phyloP scores from a whole-genome alignment of 2,329 filamentous ascomycete genomes.

The Sporothrix protearum region DNA sequence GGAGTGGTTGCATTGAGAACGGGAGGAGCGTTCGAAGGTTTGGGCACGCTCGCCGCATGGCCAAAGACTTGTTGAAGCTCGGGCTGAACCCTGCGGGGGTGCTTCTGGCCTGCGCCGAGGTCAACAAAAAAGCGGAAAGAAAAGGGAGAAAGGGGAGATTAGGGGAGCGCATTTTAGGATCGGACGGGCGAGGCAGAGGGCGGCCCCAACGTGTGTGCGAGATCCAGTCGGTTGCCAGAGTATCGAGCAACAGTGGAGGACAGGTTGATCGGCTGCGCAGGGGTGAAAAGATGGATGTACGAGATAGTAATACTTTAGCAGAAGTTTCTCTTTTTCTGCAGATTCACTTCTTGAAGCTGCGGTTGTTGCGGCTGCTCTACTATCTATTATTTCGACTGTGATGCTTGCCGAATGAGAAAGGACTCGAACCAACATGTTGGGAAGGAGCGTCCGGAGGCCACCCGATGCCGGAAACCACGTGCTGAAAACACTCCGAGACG shows the following conservation, averaged over 20 bases:
- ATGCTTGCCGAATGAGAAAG: background rate
- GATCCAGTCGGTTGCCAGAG: background rate
- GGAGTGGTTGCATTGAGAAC: background rate
- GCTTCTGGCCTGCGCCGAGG: background rate
- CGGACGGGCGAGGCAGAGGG: background rate
- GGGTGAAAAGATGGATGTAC: background rate
- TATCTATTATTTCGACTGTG: background rate
- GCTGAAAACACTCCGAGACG: background rate
- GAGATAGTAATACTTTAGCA: background rate
- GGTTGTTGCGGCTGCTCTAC: background rate
- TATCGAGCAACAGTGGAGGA: background rate
- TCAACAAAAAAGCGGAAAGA: background rate
- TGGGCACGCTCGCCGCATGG: background rate
- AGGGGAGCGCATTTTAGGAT: background rate
- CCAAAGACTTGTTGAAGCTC: background rate
- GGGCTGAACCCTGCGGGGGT: background rate
- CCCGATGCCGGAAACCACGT: background rate
- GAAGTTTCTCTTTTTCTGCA: background rate
- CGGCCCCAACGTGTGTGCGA: background rate
- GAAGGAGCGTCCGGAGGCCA: background rate
- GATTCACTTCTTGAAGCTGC: background rate
- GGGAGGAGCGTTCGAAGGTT: background rate
- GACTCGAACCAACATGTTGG: background rate
- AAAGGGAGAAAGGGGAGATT: background rate
- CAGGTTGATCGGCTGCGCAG: background rate